These are phyloP conservation scores for Bassia scoparia DNA, from an alignment of 148 eudicot species.

Conservation along the genomic window DNA sequence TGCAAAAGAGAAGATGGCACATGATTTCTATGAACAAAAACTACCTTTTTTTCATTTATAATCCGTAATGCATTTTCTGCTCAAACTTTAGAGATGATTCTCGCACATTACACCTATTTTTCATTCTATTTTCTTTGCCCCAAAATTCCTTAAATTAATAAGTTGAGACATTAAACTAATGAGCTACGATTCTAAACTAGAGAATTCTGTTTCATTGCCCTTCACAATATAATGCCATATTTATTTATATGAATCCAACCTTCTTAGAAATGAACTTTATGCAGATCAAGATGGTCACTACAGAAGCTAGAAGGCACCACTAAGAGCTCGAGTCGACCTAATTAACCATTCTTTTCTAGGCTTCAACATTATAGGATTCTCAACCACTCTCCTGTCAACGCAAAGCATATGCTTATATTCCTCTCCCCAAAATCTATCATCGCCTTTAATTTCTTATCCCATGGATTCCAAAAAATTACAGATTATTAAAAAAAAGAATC, in stretches of 20 bases:
- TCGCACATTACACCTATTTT: too few species aligned
- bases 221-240: constrained; percentile 9
- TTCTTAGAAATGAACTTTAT: constrained; percentile 18
- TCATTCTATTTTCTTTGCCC: too few species aligned
- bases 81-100: too few species aligned
- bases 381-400: constrained; percentile 73
- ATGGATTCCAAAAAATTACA: constrained; percentile 86
- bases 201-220: background rate
- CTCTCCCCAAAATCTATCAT: constrained; percentile 73
- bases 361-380: constrained; percentile 64
- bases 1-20: too few species aligned
- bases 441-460: constrained; percentile 82
- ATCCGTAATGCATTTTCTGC: too few species aligned
- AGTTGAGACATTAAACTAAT: background rate
- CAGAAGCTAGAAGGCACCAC: constrained; percentile 67
- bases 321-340: constrained; percentile 53
- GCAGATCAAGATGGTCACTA: constrained; percentile 52
- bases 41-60: too few species aligned
- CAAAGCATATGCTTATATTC: constrained; percentile 87
- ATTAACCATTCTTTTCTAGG: constrained; percentile 95
- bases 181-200: background rate
- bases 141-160: constrained; percentile 4
- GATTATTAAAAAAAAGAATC: background rate
- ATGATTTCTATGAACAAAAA: too few species aligned
- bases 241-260: background rate